These are phyloP conservation scores for Solanum etuberosum DNA, from an alignment of 257 asterid genomes.

Conservation along the genomic window DNA sequence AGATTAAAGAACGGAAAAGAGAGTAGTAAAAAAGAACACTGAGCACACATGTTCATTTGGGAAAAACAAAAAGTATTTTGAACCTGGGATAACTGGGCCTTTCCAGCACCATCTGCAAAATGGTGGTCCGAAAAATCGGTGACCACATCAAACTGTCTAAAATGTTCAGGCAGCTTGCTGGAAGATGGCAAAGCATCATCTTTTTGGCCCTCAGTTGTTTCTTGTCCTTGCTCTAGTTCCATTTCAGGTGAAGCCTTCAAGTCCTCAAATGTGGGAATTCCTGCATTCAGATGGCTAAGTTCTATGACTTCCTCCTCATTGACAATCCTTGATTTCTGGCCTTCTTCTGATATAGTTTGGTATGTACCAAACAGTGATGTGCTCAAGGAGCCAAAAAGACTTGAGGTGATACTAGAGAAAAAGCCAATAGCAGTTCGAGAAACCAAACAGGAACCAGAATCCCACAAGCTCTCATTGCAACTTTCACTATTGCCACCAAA, in stretches of 20 bases:
- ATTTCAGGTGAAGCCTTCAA: conserved; percentile 15
- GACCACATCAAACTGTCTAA: conserved; percentile 73
- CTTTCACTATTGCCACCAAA: conserved; percentile 13
- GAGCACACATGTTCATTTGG: neutral
- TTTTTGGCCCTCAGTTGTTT: conserved; percentile 19
- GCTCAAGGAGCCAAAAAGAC: conserved; percentile 42
- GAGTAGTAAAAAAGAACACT: neutral
- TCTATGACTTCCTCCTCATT: conserved; percentile 33
- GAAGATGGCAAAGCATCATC: conserved; percentile 12
- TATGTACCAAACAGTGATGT: conserved; percentile 34
- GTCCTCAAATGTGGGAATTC: conserved; percentile 6
- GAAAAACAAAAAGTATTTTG: neutral
- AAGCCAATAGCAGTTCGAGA: conserved; percentile 47
- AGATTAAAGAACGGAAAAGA: neutral
- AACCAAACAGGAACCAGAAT: conserved; percentile 36
- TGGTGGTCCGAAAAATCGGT: conserved; percentile 77
- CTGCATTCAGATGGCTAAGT: conserved; percentile 23
- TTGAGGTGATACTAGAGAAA: conserved; percentile 41
- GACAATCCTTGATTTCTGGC: conserved; percentile 3
- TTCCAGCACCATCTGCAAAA: conserved; percentile 44
- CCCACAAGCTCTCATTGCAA: neutral
- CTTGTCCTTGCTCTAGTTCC: conserved; percentile 11
- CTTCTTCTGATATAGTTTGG: conserved; percentile 27
- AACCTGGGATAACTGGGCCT: conserved; percentile 53
- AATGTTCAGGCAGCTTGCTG: conserved; percentile 26